These are phyloP conservation scores for Thermothielavioides terrestris DNA, from an alignment of 495 filamentous ascomycete genomes.

Conservation along the genomic window DNA sequence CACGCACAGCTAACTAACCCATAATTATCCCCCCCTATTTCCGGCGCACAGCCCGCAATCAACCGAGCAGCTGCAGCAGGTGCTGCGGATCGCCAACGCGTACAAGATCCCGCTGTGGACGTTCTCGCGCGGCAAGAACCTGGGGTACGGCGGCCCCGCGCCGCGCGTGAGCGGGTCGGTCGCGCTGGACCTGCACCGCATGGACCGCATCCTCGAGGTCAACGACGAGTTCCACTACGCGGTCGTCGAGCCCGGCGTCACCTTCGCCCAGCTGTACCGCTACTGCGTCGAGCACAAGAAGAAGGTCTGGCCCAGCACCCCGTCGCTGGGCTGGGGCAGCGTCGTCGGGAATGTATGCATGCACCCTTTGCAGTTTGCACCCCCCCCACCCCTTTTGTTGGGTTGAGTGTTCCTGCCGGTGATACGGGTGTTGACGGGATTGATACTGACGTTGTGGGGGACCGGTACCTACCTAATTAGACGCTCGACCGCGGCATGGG, in stretches of 20 bases:
- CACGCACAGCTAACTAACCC: too few species aligned
- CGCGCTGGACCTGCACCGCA: slow-evolving; percentile 46
- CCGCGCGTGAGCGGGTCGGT: slow-evolving; percentile 45
- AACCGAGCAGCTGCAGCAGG: slow-evolving; percentile 30
- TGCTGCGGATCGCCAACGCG: slow-evolving; percentile 36
- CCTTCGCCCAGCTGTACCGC: slow-evolving; percentile 45
- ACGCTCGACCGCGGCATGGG: slow-evolving; percentile 36
- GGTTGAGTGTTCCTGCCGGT: not conserved
- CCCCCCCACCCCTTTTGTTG: not conserved
- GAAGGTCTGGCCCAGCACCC: slow-evolving; percentile 46
- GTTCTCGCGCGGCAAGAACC: slow-evolving; percentile 45
- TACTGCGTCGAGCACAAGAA: slow-evolving; percentile 41
- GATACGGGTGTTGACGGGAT: not conserved
- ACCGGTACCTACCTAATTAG: slow-evolving; percentile 7
- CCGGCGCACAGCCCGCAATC: slow-evolving; percentile 25
- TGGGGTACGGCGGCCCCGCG: slow-evolving; percentile 50
- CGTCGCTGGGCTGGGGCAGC: slow-evolving; percentile 50
- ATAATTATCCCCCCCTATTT: too few species aligned
- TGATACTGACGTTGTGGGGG: not conserved
- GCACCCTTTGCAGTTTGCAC: slow-evolving; percentile 3
- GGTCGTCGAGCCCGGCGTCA: slow-evolving; percentile 49
- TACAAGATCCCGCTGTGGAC: slow-evolving; percentile 44
- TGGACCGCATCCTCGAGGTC: slow-evolving; percentile 49
- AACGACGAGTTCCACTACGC: slow-evolving; percentile 46
- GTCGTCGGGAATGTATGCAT: slow-evolving; percentile 44